Base-by-base conservation (phyloP, 768 basidiomycete genomes). In the Tylopilus felleus region DNA sequence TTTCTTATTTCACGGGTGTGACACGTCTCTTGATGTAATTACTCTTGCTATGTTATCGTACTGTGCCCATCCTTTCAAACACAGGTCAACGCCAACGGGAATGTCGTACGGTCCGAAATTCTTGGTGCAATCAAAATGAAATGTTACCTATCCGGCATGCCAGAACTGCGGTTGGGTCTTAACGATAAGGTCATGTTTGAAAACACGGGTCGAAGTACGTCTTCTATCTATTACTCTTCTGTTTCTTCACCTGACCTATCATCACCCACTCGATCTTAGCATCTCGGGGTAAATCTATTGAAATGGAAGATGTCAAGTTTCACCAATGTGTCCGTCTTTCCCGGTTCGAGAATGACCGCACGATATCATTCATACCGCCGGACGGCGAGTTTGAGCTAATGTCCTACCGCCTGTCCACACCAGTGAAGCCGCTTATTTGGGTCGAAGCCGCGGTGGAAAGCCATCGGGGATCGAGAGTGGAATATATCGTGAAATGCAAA, bases 161-260 rank as follows among this genome's bases (percentile, higher is more conserved):
- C 97, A 17, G 97, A 99, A 68, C 78, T 98, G 43, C 80, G 96
- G 54, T 73, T 99, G 27, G 97, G 96, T 3, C 77, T 99, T 52
- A 99, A 99, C 72, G 96, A 99, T 76, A 98, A 98, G 73, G 94
- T 98, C 70, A 98, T 99, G 96, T 98, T 98, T 64, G 97, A 99
- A 72, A 91, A 80, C 65, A 98, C 96, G 2, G 96, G 96, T 19
- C 81, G 97, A 63, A 93, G 93, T 95, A 68, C 65, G 90, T 77
- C 31, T 14, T 49, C 4, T 5, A 25, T 25, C 49, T n/a, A 13
- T 7, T 19, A 23, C 10, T 7, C 2, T 9, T 21, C n/a, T 21
- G 1, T n/a, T 7, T 6, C 27, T 35, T 29, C 41, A 10, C 27
- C 38, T 48, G 31, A 25, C 6, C 10, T 8, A 21, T 39, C 28